phyloP scores from a whole-genome alignment of 2,329 filamentous ascomycete genomes.

The Verticillium tricorpus region DNA sequence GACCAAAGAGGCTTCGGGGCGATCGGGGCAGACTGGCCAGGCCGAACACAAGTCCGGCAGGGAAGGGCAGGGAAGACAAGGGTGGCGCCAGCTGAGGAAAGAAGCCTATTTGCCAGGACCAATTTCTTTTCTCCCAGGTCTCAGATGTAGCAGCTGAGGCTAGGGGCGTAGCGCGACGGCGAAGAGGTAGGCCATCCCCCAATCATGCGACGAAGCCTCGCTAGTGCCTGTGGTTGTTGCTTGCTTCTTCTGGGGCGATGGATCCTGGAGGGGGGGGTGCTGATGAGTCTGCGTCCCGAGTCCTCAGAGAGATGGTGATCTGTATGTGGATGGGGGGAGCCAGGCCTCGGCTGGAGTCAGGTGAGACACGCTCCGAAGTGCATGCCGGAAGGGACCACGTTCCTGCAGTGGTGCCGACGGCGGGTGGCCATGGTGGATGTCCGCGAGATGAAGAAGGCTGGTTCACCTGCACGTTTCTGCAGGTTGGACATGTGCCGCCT shows the following conservation, averaged over 20 bases:
- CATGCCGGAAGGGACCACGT: background rate
- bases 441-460: background rate
- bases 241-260: background rate
- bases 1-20: background rate
- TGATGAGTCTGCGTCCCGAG: background rate
- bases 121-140: background rate
- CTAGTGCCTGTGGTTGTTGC: background rate
- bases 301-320: background rate
- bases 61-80: background rate
- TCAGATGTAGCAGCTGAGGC: background rate
- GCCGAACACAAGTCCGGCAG: background rate
- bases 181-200: background rate
- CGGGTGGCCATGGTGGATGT: background rate
- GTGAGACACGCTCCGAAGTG: background rate
- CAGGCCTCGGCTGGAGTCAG: background rate
- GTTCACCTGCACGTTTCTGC: background rate
- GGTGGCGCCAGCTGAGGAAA: conserved; percentile 2
- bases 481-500: background rate
- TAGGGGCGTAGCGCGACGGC: background rate
- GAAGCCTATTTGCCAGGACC: background rate
- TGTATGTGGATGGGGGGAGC: background rate
- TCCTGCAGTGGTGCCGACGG: background rate
- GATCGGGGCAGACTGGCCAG: background rate
- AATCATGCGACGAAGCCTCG: background rate
- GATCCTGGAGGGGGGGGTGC: background rate